phyloP scores from a whole-genome alignment of 75 land plant species.

The Selaginella tamariscina region DNA sequence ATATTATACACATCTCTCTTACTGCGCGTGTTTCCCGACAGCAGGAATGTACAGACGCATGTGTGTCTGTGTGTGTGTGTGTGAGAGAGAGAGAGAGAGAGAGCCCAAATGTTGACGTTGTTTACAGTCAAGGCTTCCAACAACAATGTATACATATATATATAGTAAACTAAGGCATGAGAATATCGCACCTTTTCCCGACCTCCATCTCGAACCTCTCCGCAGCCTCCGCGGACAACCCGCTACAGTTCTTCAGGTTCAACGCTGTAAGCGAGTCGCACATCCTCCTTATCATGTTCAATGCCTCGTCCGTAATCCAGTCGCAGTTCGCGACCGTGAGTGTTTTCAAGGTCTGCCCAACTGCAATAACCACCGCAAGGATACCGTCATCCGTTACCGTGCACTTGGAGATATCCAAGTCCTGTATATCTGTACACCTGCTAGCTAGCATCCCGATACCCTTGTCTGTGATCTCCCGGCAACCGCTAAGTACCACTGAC shows the following conservation, averaged over 20 bases:
- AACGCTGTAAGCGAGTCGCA: conserved; percentile 44
- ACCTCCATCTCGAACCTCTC: conserved; percentile 1
- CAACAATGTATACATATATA: no score
- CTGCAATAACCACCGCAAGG: conserved; percentile 31
- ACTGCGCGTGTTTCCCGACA: no score
- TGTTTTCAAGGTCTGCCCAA: conserved; percentile 35
- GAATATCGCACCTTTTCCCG: not conserved
- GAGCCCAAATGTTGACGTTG: no score
- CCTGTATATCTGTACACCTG: conserved; percentile 38
- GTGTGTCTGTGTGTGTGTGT: no score
- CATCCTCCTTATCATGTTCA: conserved; percentile 34
- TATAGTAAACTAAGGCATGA: not conserved
- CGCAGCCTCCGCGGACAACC: conserved; percentile 32
- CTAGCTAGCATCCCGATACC: conserved; percentile 41
- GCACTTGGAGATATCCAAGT: conserved; percentile 60
- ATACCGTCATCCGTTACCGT: conserved; percentile 58
- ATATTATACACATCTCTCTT: no score
- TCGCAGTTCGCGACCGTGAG: conserved; percentile 61
- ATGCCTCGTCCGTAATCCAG: conserved; percentile 41
- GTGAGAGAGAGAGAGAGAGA: no score
- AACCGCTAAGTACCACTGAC: conserved; percentile 11
- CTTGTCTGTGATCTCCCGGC: conserved; percentile 46
- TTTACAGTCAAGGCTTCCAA: no score
- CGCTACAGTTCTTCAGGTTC: conserved; percentile 57
- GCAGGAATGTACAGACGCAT: no score